These are phyloP conservation scores for Conticribra guillardii DNA, from an alignment of 108 stramenopile species.

Conservation along the genomic window DNA sequence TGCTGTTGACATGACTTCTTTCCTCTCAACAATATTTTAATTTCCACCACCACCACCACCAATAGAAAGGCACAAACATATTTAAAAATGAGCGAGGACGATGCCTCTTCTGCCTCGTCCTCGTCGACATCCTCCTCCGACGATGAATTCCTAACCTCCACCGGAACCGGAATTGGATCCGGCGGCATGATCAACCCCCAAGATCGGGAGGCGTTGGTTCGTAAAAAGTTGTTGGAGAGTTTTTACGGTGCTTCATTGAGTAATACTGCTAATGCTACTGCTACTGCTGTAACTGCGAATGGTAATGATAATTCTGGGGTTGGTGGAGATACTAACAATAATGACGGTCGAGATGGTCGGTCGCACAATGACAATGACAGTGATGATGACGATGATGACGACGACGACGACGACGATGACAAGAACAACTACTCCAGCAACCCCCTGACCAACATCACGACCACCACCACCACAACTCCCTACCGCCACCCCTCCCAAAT, in stretches of 20 bases:
- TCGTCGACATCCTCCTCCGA: slow-evolving; percentile 50
- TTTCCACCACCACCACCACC: background rate
- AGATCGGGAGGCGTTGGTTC: slow-evolving; percentile 83
- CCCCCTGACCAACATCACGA: background rate
- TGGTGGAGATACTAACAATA: too few relatives aligned
- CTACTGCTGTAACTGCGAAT: too few relatives aligned
- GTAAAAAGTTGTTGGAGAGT: slow-evolving; percentile 84
- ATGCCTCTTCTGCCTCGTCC: slow-evolving; percentile 19
- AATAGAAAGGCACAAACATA: too few relatives aligned
- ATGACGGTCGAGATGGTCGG: slow-evolving; percentile 35
- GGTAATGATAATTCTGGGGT: too few relatives aligned
- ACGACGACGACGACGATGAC: slow-evolving; percentile 41
- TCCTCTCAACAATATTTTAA: background rate
- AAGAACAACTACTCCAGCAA: slow-evolving; percentile 11
- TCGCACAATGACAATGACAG: slow-evolving; percentile 20
- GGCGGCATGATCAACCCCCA: slow-evolving; percentile 14
- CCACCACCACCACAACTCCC: slow-evolving; percentile 8
- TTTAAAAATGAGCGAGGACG: slow-evolving; percentile 38
- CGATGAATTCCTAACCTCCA: slow-evolving; percentile 56
- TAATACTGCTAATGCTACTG: too few relatives aligned
- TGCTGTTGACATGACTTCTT: too few relatives aligned
- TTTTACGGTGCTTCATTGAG: slow-evolving; percentile 88
- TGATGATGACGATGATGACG: slow-evolving; percentile 5
- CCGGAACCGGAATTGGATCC: too few relatives aligned
- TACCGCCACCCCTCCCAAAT: slow-evolving; percentile 36